Base-by-base conservation (phyloP, 1,139 yeast genomes). In the Yamadazyma dushanensis region DNA sequence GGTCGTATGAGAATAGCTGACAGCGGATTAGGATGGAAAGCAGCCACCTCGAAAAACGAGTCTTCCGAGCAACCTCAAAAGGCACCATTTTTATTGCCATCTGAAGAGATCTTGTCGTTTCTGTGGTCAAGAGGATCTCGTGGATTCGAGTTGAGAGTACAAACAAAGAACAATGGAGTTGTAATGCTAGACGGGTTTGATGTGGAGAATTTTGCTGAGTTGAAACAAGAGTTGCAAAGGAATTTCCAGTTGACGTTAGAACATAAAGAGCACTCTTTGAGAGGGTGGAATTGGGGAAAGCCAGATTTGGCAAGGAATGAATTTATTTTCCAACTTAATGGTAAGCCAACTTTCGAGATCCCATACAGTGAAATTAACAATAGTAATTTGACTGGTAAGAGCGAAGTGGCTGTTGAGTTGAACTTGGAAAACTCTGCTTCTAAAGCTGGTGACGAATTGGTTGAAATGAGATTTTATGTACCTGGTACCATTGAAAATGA, bases 251-350 rank as follows among this genome's bases (percentile, higher is more conserved):
- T 87, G 34, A 75, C 76, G 36, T 70, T 94, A 44, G 97, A 92
- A 50, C 83, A 77, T 45, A 79, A 74, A 51, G 97, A 92, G 52
- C 98, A 92, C 59, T 85, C 97, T 5, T 68, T 92, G 49, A 78
- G 97, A 63, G 99, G 99, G 27, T 92, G 98, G 98, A 92, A 92
- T 61, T 92, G 98, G 98, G 99, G 99, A 38, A 81, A 83, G 45
- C 74, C 92, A 8, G 96, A 90, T 57, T 78, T 94, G 59, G 96
- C 95, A 10, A 78, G 96, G 56, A 87, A 89, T 50, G 98, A 92
- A 58, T 70, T 92, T 61, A 77, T 88, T 21, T 90, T 94, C 63
- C 81, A 82, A 39, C 82, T 90, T 23, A 87, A 86, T 53, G 89
- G 89, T 50, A 84, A 85, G 53, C 97, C 98, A 2, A 78, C 84